phyloP scores from a whole-genome alignment of 768 basidiomycete genomes.

The Pulveroboletus frians region DNA sequence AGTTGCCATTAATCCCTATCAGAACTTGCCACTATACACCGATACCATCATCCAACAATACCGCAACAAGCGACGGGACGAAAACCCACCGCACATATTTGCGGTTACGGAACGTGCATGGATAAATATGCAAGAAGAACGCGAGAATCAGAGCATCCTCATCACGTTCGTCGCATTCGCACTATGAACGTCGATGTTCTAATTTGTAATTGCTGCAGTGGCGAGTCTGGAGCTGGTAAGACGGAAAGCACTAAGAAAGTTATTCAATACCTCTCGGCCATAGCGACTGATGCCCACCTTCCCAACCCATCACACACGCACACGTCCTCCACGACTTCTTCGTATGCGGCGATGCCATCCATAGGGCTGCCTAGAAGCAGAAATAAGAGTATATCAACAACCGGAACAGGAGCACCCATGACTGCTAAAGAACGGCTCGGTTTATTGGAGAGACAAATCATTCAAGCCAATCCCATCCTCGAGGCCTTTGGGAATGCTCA shows the following conservation, averaged over 20 bases:
- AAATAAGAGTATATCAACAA: constrained; percentile 46
- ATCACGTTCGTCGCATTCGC: constrained; percentile 70
- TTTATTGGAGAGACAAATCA: constrained; percentile 89
- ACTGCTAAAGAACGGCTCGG: constrained; percentile 75
- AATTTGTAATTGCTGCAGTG: constrained; percentile 46
- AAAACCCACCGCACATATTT: constrained; percentile 95
- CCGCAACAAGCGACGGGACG: constrained; percentile 79
- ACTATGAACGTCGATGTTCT: neutral
- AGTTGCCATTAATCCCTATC: constrained; percentile 98
- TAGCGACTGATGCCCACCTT: constrained; percentile 75
- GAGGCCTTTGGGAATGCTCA: constrained; percentile 99
- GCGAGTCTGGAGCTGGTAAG: constrained; percentile 98
- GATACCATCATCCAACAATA: constrained; percentile 87
- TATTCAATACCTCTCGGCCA: constrained; percentile 97
- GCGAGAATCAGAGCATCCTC: constrained; percentile 95
- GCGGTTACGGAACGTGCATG: constrained; percentile 97
- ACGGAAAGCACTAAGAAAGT: constrained; percentile 99
- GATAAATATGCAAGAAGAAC: constrained; percentile 97
- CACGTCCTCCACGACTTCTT: constrained; percentile 53
- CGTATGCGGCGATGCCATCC: constrained; percentile 54
- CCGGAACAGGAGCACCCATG: constrained; percentile 40
- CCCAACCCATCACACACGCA: constrained; percentile 58
- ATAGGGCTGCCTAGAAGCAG: constrained; percentile 67
- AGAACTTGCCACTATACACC: constrained; percentile 84
- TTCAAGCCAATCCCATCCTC: constrained; percentile 95